Conservation (phyloP, 2,329 filamentous ascomycete genomes). For the Colletotrichum destructivum region DNA sequence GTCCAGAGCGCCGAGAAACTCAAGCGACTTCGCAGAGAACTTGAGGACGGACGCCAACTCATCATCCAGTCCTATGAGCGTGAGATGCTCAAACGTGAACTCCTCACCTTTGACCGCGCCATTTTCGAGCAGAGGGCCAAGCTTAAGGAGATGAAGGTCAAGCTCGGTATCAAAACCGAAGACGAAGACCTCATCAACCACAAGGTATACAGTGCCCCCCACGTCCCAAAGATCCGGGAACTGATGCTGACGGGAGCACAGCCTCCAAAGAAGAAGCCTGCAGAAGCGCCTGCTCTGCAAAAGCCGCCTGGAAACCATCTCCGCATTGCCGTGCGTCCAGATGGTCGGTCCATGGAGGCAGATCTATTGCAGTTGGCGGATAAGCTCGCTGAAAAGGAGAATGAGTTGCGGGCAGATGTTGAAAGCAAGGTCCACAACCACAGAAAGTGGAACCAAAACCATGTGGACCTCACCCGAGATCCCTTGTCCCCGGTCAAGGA, state of each 20-base stretch:
- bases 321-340: constrained; percentile 78
- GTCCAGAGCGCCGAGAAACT: constrained; percentile 95
- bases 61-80: constrained; percentile 84
- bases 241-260: constrained; percentile 56
- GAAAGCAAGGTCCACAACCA: constrained; percentile 91
- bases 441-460: constrained; percentile 90
- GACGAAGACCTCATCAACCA: constrained; percentile 96
- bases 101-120: constrained; percentile 80
- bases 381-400: constrained; percentile 84
- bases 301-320: constrained; percentile 75
- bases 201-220: constrained; percentile 73
- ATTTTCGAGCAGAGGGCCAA: constrained; percentile 87
- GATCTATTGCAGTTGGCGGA: constrained; percentile 86
- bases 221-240: constrained; percentile 43
- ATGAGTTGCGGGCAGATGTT: constrained; percentile 84
- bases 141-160: constrained; percentile 90
- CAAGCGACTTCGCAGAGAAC: constrained; percentile 89
- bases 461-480: constrained; percentile 88
- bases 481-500: constrained; percentile 86
- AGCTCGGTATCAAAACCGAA: constrained; percentile 89
- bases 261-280: constrained; percentile 80
- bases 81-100: constrained; percentile 83
- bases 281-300: constrained; percentile 73
- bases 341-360: constrained; percentile 80
- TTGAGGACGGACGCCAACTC: constrained; percentile 89